Evolutionary conservation across 371 early-diverging fungal species (phyloP).

Genomic region (Mucor indicus): DNA sequence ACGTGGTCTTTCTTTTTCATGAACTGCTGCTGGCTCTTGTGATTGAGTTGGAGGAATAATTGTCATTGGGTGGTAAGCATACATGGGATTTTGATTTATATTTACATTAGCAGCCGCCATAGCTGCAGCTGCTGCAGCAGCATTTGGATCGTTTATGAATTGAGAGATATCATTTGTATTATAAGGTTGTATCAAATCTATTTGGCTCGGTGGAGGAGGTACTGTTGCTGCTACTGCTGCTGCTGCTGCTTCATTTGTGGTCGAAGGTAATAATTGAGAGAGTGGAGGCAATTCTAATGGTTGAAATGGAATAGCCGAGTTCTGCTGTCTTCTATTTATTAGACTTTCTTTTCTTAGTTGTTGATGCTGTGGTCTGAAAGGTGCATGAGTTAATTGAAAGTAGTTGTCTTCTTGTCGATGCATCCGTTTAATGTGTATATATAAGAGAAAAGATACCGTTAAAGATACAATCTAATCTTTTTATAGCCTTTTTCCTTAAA

Average conservation of each 20-base stretch:
- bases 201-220: neutral
- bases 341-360: conserved; percentile 10
- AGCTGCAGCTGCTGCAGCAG: neutral
- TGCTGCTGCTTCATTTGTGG: neutral
- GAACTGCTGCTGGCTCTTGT: neutral
- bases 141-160: neutral
- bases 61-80: neutral
- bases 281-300: conserved; percentile 27
- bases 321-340: conserved; percentile 21
- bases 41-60: neutral
- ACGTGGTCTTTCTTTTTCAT: conserved; percentile 18
- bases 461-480: too few relatives aligned
- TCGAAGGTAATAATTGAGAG: conserved; percentile 18
- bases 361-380: too few relatives aligned
- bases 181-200: neutral
- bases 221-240: neutral
- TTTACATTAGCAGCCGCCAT: neutral
- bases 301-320: conserved; percentile 10
- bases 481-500: neutral
- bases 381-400: too few relatives aligned
- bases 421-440: too few relatives aligned
- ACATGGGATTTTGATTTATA: too few relatives aligned
- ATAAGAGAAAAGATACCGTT: too few relatives aligned
- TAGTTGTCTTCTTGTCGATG: neutral
- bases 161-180: too few relatives aligned